Evolutionary conservation across 2,329 filamentous ascomycete genomes (phyloP).

Genomic region (Pyricularia grisea): DNA sequence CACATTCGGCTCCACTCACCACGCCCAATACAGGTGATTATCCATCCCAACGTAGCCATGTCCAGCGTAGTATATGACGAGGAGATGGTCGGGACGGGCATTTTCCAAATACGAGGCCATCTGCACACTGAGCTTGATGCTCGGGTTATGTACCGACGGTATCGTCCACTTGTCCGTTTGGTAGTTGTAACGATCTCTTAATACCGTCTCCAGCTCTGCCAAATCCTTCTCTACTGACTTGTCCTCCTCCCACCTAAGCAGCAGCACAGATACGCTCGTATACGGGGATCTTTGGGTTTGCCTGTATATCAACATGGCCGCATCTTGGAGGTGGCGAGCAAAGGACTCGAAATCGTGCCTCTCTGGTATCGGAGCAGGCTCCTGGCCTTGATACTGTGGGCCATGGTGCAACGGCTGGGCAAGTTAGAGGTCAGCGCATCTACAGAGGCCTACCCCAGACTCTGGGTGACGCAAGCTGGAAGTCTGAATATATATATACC

Average conservation of each 20-base stretch:
- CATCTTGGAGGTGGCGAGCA: conserved; percentile 58
- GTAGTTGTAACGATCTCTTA: conserved; percentile 52
- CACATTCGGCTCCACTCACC: conserved; percentile 35
- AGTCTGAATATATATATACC: not conserved
- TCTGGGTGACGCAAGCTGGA: not conserved
- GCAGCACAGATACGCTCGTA: conserved; percentile 47
- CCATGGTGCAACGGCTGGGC: conserved; percentile 5
- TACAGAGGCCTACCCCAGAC: not conserved
- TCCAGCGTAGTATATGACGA: conserved; percentile 57
- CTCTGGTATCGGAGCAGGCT: conserved; percentile 19
- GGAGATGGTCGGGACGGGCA: conserved; percentile 46
- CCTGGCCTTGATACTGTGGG: conserved; percentile 10
- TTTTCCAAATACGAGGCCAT: conserved; percentile 52
- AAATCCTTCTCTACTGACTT: conserved; percentile 42
- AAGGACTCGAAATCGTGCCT: conserved; percentile 58
- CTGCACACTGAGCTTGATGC: conserved; percentile 50
- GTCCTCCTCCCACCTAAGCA: conserved; percentile 56
- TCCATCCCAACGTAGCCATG: conserved; percentile 49
- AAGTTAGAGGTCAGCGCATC: not conserved
- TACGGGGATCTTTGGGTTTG: conserved; percentile 51
- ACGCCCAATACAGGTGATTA: conserved; percentile 56
- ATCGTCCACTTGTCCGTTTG: conserved; percentile 52
- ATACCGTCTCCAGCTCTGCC: conserved; percentile 42
- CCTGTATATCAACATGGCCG: conserved; percentile 56
- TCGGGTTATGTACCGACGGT: conserved; percentile 48